phyloP scores from a whole-genome alignment of 768 basidiomycete species.

The Rhizopogon roseolus region DNA sequence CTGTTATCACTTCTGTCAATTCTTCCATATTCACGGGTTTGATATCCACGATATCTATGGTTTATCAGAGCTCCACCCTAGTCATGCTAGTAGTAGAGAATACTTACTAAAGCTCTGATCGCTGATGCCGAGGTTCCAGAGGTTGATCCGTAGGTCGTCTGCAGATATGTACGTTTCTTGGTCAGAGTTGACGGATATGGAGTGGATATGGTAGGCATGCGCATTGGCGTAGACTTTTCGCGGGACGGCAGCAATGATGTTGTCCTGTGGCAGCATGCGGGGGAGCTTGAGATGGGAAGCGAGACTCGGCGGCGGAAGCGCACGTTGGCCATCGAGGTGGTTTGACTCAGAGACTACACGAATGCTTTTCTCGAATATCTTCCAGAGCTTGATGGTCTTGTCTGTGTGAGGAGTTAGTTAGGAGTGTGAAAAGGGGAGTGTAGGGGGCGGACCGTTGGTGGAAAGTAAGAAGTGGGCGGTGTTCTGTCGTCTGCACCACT shows the following conservation, averaged over 20 bases:
- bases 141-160: slow-evolving; percentile 95
- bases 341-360: slow-evolving; percentile 97
- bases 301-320: slow-evolving; percentile 56
- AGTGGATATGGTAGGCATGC: slow-evolving; percentile 99
- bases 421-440: neutral
- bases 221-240: slow-evolving; percentile 99
- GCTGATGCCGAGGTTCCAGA: slow-evolving; percentile 98
- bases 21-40: slow-evolving; percentile 99
- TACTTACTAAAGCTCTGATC: slow-evolving; percentile 98
- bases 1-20: slow-evolving; percentile 99
- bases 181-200: slow-evolving; percentile 98
- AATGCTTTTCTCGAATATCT: slow-evolving; percentile 98
- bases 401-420: slow-evolving; percentile 43
- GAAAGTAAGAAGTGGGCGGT: slow-evolving; percentile 94
- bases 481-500: slow-evolving; percentile 99
- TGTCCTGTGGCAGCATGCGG: slow-evolving; percentile 90
- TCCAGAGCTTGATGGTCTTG: slow-evolving; percentile 99
- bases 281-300: slow-evolving; percentile 75
- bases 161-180: slow-evolving; percentile 99
- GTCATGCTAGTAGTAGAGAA: neutral
- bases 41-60: slow-evolving; percentile 96
- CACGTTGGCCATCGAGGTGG: slow-evolving; percentile 74
- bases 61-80: neutral
- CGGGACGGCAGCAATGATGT: slow-evolving; percentile 97
- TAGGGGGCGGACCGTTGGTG: slow-evolving; percentile 74